Evolutionary conservation across 176 grass and related monocot species (phyloP).

Genomic region (Hordeum marinum): DNA sequence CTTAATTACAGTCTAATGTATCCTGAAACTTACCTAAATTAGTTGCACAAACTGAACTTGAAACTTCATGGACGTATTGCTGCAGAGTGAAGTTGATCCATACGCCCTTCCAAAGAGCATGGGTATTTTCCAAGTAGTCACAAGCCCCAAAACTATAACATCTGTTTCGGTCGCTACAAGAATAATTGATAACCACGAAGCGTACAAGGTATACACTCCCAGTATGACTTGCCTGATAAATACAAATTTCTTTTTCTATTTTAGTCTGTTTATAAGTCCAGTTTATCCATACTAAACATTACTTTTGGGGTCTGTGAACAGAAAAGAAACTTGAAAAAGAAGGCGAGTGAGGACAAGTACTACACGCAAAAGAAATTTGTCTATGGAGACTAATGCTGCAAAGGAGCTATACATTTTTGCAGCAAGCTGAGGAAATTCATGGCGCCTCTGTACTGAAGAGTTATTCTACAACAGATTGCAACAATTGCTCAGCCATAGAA

Average conservation of each 20-base stretch:
- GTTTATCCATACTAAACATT: not conserved
- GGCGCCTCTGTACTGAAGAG: constrained; percentile 17
- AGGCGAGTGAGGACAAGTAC: constrained; percentile 75
- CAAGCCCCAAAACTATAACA: constrained; percentile 72
- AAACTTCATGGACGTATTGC: constrained; percentile 16
- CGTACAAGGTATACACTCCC: constrained; percentile 67
- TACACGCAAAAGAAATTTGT: constrained; percentile 86
- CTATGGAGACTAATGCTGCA: constrained; percentile 53
- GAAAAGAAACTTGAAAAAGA: constrained; percentile 87
- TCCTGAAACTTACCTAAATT: constrained; percentile 12
- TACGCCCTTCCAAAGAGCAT: constrained; percentile 73
- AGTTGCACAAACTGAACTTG: constrained; percentile 8
- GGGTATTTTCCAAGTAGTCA: constrained; percentile 67
- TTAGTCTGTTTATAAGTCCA: not conserved
- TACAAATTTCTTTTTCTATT: not conserved
- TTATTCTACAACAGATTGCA: constrained; percentile 37
- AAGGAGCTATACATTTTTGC: constrained; percentile 23
- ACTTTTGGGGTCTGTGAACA: constrained; percentile 27
- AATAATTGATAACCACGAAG: constrained; percentile 80
- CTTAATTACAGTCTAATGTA: constrained; percentile 9
- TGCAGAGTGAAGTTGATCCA: constrained; percentile 57
- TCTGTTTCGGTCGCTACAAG: constrained; percentile 61
- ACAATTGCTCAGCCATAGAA: constrained; percentile 28
- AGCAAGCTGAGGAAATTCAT: constrained; percentile 19
- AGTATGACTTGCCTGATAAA: not conserved